phyloP scores from a whole-genome alignment of 371 early-diverging fungal species.

The Syncephalastrum contaminatum region DNA sequence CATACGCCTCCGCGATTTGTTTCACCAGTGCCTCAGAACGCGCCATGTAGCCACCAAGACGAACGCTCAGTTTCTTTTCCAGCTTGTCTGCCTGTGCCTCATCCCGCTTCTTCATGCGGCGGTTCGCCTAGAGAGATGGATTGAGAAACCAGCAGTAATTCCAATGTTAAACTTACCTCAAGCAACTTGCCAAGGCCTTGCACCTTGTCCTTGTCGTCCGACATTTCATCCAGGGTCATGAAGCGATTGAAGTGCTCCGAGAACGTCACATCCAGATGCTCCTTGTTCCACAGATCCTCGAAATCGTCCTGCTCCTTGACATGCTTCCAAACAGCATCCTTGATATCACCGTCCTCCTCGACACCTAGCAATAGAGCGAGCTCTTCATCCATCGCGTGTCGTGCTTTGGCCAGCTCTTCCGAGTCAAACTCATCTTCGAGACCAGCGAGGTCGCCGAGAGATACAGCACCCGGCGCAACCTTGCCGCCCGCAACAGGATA shows the following conservation, averaged over 20 bases:
- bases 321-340: slow-evolving; percentile 39
- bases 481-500: slow-evolving; percentile 67
- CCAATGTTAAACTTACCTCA: slow-evolving; percentile 25
- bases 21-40: slow-evolving; percentile 62
- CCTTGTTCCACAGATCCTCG: slow-evolving; percentile 37
- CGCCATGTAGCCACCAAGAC: slow-evolving; percentile 78
- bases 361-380: slow-evolving; percentile 21
- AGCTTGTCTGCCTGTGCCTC: slow-evolving; percentile 77
- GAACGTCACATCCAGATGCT: slow-evolving; percentile 42
- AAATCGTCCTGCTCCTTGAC: slow-evolving; percentile 30
- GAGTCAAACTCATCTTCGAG: slow-evolving; percentile 57
- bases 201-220: slow-evolving; percentile 39
- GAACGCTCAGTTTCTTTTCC: slow-evolving; percentile 81
- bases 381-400: slow-evolving; percentile 44
- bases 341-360: slow-evolving; percentile 21
- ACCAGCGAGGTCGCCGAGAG: slow-evolving; percentile 30
- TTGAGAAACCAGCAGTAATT: neutral
- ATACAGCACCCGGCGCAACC: slow-evolving; percentile 47
- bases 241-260: slow-evolving; percentile 42
- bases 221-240: slow-evolving; percentile 38
- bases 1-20: slow-evolving; percentile 59
- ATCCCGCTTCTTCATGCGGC: slow-evolving; percentile 76
- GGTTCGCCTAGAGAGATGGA: slow-evolving; percentile 43
- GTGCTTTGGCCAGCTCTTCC: slow-evolving; percentile 35
- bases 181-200: slow-evolving; percentile 44